These are phyloP conservation scores for Bassia scoparia DNA, from an alignment of 148 eudicot genomes.

Conservation along the genomic window DNA sequence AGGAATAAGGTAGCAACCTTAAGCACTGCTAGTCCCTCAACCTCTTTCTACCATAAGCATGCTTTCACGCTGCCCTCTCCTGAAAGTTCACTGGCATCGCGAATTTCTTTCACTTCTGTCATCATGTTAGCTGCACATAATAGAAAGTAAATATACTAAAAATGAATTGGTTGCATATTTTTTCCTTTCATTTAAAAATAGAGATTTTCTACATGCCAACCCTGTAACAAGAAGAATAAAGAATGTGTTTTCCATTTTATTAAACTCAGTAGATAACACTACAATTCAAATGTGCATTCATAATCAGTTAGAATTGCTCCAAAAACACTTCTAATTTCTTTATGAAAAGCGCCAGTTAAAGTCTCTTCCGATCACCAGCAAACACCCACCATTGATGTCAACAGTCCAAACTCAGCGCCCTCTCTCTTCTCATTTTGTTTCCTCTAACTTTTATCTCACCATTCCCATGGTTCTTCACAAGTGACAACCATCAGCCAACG, in stretches of 20 bases:
- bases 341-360: not conserved
- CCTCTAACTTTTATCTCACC: no score
- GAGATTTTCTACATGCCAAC: not conserved
- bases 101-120: constrained; percentile 42
- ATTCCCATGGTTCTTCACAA: no score
- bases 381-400: no score
- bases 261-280: not conserved
- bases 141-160: not conserved
- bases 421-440: no score
- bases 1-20: constrained; percentile 56
- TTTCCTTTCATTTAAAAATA: no score
- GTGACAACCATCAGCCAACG: not conserved
- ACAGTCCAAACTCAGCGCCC: no score
- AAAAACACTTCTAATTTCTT: no score
- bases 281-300: not conserved
- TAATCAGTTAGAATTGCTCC: not conserved
- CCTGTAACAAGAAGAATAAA: not conserved
- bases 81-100: constrained; percentile 33
- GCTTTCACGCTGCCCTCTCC: constrained; percentile 67
- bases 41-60: constrained; percentile 91
- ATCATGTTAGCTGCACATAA: constrained; percentile 48
- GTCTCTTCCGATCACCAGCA: not conserved
- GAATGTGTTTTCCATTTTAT: no score
- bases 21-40: constrained; percentile 61
- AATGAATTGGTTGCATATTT: no score